Conservation (phyloP, 2,329 filamentous ascomycete species). For the Neofusicoccum sp. region DNA sequence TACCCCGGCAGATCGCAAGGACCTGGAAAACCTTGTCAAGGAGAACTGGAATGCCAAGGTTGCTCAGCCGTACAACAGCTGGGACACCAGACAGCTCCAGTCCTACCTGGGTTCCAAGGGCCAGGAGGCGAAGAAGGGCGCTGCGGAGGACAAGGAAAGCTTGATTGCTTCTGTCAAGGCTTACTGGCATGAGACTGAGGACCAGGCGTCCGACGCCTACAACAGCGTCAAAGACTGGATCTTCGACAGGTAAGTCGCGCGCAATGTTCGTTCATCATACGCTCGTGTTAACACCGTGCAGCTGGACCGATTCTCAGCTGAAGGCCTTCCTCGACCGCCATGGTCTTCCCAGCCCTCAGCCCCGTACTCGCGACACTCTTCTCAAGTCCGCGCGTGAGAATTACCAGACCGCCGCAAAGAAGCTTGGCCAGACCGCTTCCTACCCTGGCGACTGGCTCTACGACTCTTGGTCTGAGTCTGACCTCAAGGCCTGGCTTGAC, state of each 20-base stretch:
- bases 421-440: slow-evolving; percentile 72
- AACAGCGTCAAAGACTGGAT: slow-evolving; percentile 83
- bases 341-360: slow-evolving; percentile 83
- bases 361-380: slow-evolving; percentile 80
- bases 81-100: slow-evolving; percentile 70
- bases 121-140: slow-evolving; percentile 66
- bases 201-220: slow-evolving; percentile 73
- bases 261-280: not conserved
- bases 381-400: slow-evolving; percentile 76
- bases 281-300: slow-evolving; percentile 48
- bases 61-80: slow-evolving; percentile 72
- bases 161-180: slow-evolving; percentile 70
- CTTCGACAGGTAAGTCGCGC: slow-evolving; percentile 67
- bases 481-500: slow-evolving; percentile 92
- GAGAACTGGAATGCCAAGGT: slow-evolving; percentile 85
- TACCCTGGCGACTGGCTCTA: slow-evolving; percentile 98
- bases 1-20: slow-evolving; percentile 86
- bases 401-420: slow-evolving; percentile 78
- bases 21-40: slow-evolving; percentile 88
- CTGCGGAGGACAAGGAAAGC: slow-evolving; percentile 69
- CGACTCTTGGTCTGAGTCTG: slow-evolving; percentile 86
- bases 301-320: slow-evolving; percentile 90
- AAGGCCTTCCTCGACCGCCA: slow-evolving; percentile 92
- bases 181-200: slow-evolving; percentile 78
- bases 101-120: slow-evolving; percentile 73